phyloP scores from a whole-genome alignment of 345 rosid species.

The Stellera chamaejasme region DNA sequence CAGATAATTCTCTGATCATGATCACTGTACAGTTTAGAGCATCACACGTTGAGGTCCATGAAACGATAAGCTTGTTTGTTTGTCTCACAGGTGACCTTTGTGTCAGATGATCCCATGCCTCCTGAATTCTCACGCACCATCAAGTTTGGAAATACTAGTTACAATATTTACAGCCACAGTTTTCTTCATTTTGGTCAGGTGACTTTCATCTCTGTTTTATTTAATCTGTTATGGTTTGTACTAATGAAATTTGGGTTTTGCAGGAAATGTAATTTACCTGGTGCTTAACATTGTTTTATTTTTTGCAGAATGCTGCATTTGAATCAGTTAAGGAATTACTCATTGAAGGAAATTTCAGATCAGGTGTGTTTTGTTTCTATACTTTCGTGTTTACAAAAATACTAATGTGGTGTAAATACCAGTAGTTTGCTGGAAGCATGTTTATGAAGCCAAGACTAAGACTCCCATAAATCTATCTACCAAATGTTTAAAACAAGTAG shows the following conservation, averaged over 20 bases:
- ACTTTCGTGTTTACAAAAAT: not conserved
- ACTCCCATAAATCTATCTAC: no score
- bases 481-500: no score
- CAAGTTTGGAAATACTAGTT: slow-evolving; percentile 49
- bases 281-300: slow-evolving; percentile 14
- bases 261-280: not conserved
- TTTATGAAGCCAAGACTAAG: no score
- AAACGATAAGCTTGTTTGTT: slow-evolving; percentile 1
- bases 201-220: slow-evolving; percentile 9
- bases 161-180: slow-evolving; percentile 84
- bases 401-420: no score
- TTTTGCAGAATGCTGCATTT: slow-evolving; percentile 67
- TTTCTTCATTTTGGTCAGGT: slow-evolving; percentile 93
- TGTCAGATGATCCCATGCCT: slow-evolving; percentile 61
- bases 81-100: slow-evolving; percentile 66
- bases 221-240: not conserved
- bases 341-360: slow-evolving; percentile 29
- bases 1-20: no score
- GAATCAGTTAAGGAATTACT: slow-evolving; percentile 57
- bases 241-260: not conserved
- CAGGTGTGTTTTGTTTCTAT: slow-evolving; percentile 30
- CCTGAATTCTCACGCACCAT: slow-evolving; percentile 51
- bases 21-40: no score
- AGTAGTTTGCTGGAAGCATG: no score
- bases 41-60: no score